A percentile compares a stretch with the other conserved stretches of the same genome.
phyloP scores from a whole-genome alignment of 495 filamentous ascomycete species.

The Aspergillus taichungensis region DNA sequence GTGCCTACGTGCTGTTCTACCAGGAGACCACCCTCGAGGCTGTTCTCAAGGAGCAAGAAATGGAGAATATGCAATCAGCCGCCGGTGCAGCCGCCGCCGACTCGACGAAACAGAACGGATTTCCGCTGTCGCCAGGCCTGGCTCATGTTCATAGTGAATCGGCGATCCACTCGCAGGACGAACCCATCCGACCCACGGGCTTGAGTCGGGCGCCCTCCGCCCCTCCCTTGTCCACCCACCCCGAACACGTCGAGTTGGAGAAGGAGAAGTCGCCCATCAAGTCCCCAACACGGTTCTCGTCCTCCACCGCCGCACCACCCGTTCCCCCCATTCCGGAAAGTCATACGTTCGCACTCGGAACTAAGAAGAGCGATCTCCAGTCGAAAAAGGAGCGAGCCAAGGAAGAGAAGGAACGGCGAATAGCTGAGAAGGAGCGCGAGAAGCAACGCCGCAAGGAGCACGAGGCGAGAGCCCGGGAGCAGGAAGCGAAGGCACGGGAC shows the following conservation, averaged over 20 bases:
- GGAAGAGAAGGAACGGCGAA: slow-evolving; percentile 58
- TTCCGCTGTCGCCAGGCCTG: slow-evolving; percentile 17
- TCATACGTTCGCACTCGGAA: slow-evolving; percentile 17
- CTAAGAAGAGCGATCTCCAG: slow-evolving; percentile 39
- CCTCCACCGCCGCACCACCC: slow-evolving; percentile 11
- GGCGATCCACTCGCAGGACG: slow-evolving; percentile 30
- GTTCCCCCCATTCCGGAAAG: slow-evolving; percentile 33
- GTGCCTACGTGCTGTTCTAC: slow-evolving; percentile 96
- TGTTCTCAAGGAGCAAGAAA: slow-evolving; percentile 71
- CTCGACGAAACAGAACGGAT: slow-evolving; percentile 40
- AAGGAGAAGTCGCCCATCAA: slow-evolving; percentile 4
- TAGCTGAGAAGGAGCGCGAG: slow-evolving; percentile 57
- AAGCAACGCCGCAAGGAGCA: slow-evolving; percentile 60
- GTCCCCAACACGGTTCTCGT: background rate
- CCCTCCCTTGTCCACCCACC: slow-evolving; percentile 37
- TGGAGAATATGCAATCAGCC: slow-evolving; percentile 58
- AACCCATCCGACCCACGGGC: slow-evolving; percentile 42
- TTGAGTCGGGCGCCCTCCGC: slow-evolving; percentile 55
- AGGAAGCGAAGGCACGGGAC: slow-evolving; percentile 44
- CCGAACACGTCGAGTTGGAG: slow-evolving; percentile 23
- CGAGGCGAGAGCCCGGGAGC: slow-evolving; percentile 42
- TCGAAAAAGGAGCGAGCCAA: slow-evolving; percentile 39
- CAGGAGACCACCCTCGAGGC: slow-evolving; percentile 92
- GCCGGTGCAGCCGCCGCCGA: slow-evolving; percentile 41
- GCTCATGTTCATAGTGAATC: slow-evolving; percentile 35